Conservation (phyloP, 148 eudicot genomes). For the Spergularia marina region DNA sequence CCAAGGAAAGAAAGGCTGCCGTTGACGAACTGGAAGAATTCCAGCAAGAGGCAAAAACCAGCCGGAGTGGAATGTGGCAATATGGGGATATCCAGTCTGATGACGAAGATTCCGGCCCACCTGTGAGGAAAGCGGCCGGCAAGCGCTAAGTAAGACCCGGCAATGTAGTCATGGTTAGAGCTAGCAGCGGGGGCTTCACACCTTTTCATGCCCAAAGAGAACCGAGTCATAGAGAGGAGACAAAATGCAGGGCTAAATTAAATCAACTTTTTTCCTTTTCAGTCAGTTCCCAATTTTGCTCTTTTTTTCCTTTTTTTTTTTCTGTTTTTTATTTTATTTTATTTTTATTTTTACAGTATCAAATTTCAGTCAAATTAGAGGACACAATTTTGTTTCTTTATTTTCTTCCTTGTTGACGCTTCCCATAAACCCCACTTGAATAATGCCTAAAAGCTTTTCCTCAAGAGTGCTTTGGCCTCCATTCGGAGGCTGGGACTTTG, state of each 20-base stretch:
- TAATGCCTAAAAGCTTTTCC: slow-evolving; percentile 22
- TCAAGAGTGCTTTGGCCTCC: slow-evolving; percentile 11
- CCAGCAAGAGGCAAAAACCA: slow-evolving; percentile 62
- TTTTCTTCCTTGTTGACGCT: not conserved
- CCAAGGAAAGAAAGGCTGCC: slow-evolving; percentile 46
- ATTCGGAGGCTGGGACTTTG: slow-evolving; percentile 19
- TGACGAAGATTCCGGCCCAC: slow-evolving; percentile 69
- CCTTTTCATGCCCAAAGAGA: not conserved
- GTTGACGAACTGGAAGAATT: slow-evolving; percentile 65
- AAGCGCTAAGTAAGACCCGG: slow-evolving; percentile 42
- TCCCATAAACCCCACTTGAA: not conserved
- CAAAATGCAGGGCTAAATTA: slow-evolving; percentile 16
- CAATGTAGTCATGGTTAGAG: slow-evolving; percentile 16
- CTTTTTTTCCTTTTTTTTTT: slow-evolving; percentile 1
- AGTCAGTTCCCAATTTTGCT: slow-evolving; percentile 32
- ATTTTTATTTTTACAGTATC: not conserved
- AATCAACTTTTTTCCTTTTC: slow-evolving; percentile 1
- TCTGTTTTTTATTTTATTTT: not conserved
- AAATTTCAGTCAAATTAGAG: slow-evolving; percentile 12
- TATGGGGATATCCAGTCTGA: slow-evolving; percentile 81
- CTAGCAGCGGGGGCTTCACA: slow-evolving; percentile 9
- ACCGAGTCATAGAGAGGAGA: slow-evolving; percentile 20
- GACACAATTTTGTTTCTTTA: not conserved
- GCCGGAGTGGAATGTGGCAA: slow-evolving; percentile 78
- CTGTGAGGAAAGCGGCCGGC: slow-evolving; percentile 62